Percentiles rank a stretch among this genome's conserved stretches.
These are phyloP conservation scores for Chytriomyces sp. DNA, from an alignment of 192 early-diverging fungal species.

Conservation along the genomic window DNA sequence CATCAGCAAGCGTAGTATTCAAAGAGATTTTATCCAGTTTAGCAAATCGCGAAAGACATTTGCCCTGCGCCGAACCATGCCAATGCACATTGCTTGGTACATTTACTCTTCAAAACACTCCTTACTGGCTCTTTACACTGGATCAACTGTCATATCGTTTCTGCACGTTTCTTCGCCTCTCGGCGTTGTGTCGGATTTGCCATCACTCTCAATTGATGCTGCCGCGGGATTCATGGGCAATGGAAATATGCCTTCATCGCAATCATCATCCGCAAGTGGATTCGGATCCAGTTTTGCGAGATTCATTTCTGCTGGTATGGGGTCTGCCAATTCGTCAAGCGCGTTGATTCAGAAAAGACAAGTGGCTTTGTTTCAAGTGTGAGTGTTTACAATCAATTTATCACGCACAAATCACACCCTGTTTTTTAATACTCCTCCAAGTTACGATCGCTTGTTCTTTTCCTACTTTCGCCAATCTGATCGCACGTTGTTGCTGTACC, in stretches of 20 bases:
- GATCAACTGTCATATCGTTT: constrained; percentile 3
- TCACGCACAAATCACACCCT: background rate
- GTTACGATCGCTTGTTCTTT: constrained; percentile 32
- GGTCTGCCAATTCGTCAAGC: background rate
- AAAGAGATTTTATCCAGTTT: constrained; percentile 1
- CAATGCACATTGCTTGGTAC: constrained; percentile 21
- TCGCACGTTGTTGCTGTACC: constrained; percentile 5
- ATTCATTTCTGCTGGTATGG: background rate
- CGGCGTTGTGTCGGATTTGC: constrained; percentile 10
- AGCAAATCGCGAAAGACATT: constrained; percentile 28
- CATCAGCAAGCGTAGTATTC: background rate
- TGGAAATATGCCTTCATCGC: background rate
- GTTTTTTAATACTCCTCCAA: background rate
- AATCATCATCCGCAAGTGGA: background rate
- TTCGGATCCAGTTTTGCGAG: background rate
- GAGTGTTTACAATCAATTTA: background rate
- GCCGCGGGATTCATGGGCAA: background rate
- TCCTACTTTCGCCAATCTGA: background rate
- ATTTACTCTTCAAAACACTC: constrained; percentile 27
- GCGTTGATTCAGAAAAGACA: background rate
- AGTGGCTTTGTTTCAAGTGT: constrained; percentile 23
- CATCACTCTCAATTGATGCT: background rate
- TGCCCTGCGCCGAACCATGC: constrained; percentile 10
- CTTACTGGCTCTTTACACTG: constrained; percentile 14
- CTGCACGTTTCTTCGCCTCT: background rate